Base-by-base conservation (phyloP, 805 yeast species). In the Candida dajiaensis region DNA sequence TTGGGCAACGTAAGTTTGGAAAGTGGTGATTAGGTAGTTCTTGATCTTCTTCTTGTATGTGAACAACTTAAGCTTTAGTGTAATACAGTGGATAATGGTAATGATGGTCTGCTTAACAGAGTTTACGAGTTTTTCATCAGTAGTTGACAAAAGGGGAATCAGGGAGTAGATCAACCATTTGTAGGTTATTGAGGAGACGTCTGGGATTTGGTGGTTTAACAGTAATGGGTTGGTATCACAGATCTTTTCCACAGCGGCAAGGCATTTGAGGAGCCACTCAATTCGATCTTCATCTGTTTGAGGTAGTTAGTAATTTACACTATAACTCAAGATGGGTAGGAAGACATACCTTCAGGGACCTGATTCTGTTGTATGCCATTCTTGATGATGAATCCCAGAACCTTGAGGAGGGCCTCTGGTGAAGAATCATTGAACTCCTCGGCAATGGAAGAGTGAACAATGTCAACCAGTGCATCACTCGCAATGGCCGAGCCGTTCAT, bases 211-310 rank as follows among this genome's bases (percentile, higher is more conserved):
- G 4, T 47, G 49, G 43, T 55, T 56, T 16, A 59, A 42, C 9
- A 58, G 26, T 15, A 50, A 33, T 3, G 62, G 63, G 3, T 48
- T 45, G 38, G 42, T 46, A 15, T 54, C 57, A 37, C 57, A 48
- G 4, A 58, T 52, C 16, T 54, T 45, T 19, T 59, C 62, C 4
- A 58, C 38, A 6, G 62, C 60, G 10, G 46, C 19, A 8, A 59
- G 42, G 25, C 58, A 57, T 18, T 47, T 48, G 20, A 28, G n/a
- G 4, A 50, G 35, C 61, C 62, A 59, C 7, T 33, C 40, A 2
- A 43, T 2, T 12, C 46, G 44, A 11, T 46, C 37, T 3, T 26
- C 43, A 3, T 45, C 49, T 41, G 33, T n/a, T n/a, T 13, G 13
- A 35, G 41, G n/a, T 10, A 10, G 21, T 16, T 33, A 18, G 39